These are phyloP conservation scores for Xylaria palmicola DNA, from an alignment of 495 filamentous ascomycete species.

Conservation along the genomic window DNA sequence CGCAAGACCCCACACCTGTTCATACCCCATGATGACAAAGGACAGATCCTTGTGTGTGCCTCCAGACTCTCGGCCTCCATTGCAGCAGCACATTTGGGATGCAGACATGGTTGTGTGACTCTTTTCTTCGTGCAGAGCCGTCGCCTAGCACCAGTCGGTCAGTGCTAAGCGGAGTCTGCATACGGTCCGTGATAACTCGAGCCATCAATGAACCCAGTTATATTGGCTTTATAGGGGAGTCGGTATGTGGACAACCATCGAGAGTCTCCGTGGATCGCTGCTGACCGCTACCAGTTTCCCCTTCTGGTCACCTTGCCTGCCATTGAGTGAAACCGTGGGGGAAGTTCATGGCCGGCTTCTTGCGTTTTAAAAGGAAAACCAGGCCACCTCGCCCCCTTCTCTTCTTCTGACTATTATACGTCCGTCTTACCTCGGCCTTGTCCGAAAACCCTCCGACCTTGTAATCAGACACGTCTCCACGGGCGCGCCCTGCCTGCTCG, in stretches of 20 bases:
- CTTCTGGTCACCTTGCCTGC: neutral
- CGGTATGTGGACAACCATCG: too few species aligned
- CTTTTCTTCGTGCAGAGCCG: neutral
- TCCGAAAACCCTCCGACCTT: neutral
- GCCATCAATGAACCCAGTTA: conserved; percentile 2
- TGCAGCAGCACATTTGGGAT: too few species aligned
- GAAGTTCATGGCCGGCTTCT: neutral
- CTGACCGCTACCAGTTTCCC: conserved; percentile 4
- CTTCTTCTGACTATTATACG: neutral
- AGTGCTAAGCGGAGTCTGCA: neutral
- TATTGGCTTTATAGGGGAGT: too few species aligned
- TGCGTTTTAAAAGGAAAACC: neutral
- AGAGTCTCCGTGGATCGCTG: too few species aligned
- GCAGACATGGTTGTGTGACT: conserved; percentile 1
- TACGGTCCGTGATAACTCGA: neutral
- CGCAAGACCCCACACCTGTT: conserved; percentile 27
- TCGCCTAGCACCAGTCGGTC: neutral
- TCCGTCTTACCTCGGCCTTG: neutral
- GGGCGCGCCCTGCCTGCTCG: conserved; percentile 1
- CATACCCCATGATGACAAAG: conserved; percentile 11
- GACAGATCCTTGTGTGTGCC: too few species aligned
- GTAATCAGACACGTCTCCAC: neutral
- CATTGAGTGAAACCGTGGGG: neutral
- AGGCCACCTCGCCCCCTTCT: neutral
- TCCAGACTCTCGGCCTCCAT: too few species aligned